Evolutionary conservation across 2,329 filamentous ascomycete species (phyloP).

Genomic region (Penicillium sp.): DNA sequence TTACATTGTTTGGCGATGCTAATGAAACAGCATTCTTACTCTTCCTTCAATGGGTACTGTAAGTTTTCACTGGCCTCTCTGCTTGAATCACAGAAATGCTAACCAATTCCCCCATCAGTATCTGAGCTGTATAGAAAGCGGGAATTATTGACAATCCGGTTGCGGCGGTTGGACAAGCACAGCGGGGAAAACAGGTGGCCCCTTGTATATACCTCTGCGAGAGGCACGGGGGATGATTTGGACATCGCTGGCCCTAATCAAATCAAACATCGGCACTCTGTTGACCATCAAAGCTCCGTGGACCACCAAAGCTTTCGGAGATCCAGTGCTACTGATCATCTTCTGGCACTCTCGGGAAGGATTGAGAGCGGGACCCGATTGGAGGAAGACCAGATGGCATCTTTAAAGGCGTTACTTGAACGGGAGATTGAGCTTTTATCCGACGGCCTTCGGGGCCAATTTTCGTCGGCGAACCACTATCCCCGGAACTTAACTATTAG

Average conservation of each 20-base stretch:
- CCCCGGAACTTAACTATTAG: constrained; percentile 65
- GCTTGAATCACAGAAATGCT: not conserved
- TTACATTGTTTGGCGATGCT: constrained; percentile 72
- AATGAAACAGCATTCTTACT: constrained; percentile 74
- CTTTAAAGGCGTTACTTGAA: constrained; percentile 65
- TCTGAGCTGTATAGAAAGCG: constrained; percentile 60
- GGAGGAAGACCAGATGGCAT: constrained; percentile 53
- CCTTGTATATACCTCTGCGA: not conserved
- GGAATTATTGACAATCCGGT: constrained; percentile 22
- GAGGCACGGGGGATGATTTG: not conserved
- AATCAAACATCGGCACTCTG: constrained; percentile 47
- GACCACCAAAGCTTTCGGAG: constrained; percentile 11
- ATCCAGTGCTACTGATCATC: constrained; percentile 48
- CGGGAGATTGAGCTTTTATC: constrained; percentile 65
- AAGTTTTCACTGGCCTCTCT: constrained; percentile 17
- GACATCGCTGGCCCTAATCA: constrained; percentile 9
- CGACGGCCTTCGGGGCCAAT: constrained; percentile 65
- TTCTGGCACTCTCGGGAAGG: constrained; percentile 61
- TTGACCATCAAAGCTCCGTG: not conserved
- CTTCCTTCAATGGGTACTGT: constrained; percentile 74
- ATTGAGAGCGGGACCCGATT: constrained; percentile 63
- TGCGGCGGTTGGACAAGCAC: constrained; percentile 9
- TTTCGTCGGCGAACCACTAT: constrained; percentile 57
- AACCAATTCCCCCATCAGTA: constrained; percentile 32
- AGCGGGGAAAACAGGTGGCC: not conserved